Evolutionary conservation across 768 basidiomycete species (phyloP).

Genomic region (Psilocybe subaeruginosa): DNA sequence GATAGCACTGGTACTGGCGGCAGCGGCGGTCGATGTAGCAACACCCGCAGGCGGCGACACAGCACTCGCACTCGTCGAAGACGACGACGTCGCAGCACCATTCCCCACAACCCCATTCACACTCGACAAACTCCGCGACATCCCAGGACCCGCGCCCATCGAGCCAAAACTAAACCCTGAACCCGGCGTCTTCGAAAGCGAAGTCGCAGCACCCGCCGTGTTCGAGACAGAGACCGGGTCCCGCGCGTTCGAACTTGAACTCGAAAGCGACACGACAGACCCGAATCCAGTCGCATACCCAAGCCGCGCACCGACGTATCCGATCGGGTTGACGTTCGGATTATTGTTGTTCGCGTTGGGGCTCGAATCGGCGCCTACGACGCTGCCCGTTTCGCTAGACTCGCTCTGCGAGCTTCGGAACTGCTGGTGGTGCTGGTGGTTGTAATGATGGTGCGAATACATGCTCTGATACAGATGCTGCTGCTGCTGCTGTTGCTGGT

Average conservation of each 20-base stretch:
- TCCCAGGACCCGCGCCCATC: not conserved
- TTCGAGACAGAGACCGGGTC: conserved; percentile 4
- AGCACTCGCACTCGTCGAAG: not conserved
- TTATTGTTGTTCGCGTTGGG: not conserved
- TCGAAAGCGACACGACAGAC: not conserved
- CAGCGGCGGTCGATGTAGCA: not conserved
- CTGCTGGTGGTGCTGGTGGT: conserved; percentile 13
- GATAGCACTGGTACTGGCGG: not conserved
- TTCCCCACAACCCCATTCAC: not conserved
- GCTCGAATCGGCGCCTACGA: conserved; percentile 10
- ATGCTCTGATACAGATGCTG: conserved; percentile 13
- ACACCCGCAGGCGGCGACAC: not conserved
- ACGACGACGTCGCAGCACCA: no score
- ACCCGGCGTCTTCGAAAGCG: conserved; percentile 1
- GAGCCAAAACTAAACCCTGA: conserved; percentile 1
- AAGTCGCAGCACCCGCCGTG: conserved; percentile 2
- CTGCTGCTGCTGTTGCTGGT: conserved; percentile 16
- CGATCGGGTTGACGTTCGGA: conserved; percentile 13
- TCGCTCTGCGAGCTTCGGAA: conserved; percentile 20
- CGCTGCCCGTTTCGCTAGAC: conserved; percentile 19
- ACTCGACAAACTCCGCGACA: no score
- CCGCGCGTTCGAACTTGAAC: conserved; percentile 4
- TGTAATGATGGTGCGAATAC: not conserved
- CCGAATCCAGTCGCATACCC: conserved; percentile 1
- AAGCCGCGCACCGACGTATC: conserved; percentile 19